phyloP scores from a whole-genome alignment of 352 stramenopile species.

The Globisporangium paroecandrum region DNA sequence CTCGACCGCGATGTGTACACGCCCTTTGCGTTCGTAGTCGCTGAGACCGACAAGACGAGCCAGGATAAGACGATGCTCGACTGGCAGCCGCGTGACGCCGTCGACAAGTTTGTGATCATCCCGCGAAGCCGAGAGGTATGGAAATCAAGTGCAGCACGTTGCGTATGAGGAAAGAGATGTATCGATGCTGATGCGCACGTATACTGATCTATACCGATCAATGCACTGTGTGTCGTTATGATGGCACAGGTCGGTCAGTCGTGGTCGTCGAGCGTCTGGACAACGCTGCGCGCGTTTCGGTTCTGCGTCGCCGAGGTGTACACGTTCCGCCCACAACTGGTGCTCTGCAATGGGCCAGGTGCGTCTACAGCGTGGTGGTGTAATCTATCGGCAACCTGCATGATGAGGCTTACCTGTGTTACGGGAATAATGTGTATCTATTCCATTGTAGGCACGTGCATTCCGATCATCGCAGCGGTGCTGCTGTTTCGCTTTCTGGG shows the following conservation, averaged over 20 bases:
- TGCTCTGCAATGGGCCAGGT: slow-evolving; percentile 94
- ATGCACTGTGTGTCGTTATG: not conserved
- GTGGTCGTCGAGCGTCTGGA: slow-evolving; percentile 87
- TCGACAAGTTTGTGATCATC: slow-evolving; percentile 75
- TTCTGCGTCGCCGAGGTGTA: slow-evolving; percentile 78
- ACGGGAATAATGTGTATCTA: slow-evolving; percentile 2
- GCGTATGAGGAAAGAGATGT: too few species aligned
- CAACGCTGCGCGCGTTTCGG: slow-evolving; percentile 78
- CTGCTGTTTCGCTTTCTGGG: slow-evolving; percentile 85
- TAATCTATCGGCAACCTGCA: not conserved
- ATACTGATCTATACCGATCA: not conserved
- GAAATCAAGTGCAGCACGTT: not conserved
- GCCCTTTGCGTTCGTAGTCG: slow-evolving; percentile 88
- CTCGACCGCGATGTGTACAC: slow-evolving; percentile 77
- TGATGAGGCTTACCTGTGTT: too few species aligned
- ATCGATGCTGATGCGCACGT: not conserved
- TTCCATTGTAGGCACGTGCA: slow-evolving; percentile 77
- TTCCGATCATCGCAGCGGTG: slow-evolving; percentile 87
- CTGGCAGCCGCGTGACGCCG: slow-evolving; percentile 36
- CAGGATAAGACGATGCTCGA: slow-evolving; percentile 67
- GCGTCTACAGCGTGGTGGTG: not conserved
- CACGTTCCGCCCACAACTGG: slow-evolving; percentile 69
- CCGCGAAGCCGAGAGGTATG: slow-evolving; percentile 88
- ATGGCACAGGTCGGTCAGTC: slow-evolving; percentile 85
- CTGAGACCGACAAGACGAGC: slow-evolving; percentile 90